A percentile compares a stretch with the other conserved stretches of the same genome.
Evolutionary conservation across 495 filamentous ascomycete species (phyloP).

Genomic region (Lasiosphaeria hispida): DNA sequence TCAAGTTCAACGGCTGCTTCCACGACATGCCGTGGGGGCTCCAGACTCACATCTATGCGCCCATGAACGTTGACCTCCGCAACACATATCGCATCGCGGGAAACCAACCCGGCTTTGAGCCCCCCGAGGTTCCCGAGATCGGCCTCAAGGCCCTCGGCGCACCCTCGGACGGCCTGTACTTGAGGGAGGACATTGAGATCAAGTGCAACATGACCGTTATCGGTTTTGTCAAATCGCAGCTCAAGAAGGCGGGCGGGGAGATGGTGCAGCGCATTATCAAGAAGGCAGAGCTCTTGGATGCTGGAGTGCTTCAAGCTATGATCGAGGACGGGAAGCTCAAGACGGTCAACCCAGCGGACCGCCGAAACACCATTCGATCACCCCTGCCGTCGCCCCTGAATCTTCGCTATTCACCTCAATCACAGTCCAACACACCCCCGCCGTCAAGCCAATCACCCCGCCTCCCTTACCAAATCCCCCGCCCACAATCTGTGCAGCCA

Average conservation of each 20-base stretch:
- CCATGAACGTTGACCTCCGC: slow-evolving; percentile 52
- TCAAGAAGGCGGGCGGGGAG: slow-evolving; percentile 62
- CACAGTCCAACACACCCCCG: slow-evolving; percentile 23
- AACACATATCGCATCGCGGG: slow-evolving; percentile 56
- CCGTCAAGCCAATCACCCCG: slow-evolving; percentile 35
- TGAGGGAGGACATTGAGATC: slow-evolving; percentile 74
- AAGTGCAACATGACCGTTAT: slow-evolving; percentile 67
- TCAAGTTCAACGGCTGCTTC: slow-evolving; percentile 75
- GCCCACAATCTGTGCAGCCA: slow-evolving; percentile 28
- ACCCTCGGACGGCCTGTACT: slow-evolving; percentile 65
- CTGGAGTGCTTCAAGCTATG: slow-evolving; percentile 49
- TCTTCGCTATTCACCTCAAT: slow-evolving; percentile 22
- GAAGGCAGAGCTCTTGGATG: slow-evolving; percentile 56
- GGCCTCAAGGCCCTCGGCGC: slow-evolving; percentile 47
- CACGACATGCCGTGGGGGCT: slow-evolving; percentile 67
- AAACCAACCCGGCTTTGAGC: slow-evolving; percentile 59
- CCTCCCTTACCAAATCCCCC: slow-evolving; percentile 42
- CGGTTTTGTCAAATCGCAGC: slow-evolving; percentile 65
- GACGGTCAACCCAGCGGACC: slow-evolving; percentile 47
- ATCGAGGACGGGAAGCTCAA: slow-evolving; percentile 49
- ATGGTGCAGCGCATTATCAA: slow-evolving; percentile 67
- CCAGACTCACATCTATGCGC: slow-evolving; percentile 72
- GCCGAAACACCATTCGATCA: slow-evolving; percentile 29
- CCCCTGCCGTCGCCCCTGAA: slow-evolving; percentile 35
- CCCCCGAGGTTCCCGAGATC: slow-evolving; percentile 56